Evolutionary conservation across 2,329 filamentous ascomycete genomes (phyloP), one percentile per base, ranked within the genome.

Genomic region (Diaporthe eres): DNA sequence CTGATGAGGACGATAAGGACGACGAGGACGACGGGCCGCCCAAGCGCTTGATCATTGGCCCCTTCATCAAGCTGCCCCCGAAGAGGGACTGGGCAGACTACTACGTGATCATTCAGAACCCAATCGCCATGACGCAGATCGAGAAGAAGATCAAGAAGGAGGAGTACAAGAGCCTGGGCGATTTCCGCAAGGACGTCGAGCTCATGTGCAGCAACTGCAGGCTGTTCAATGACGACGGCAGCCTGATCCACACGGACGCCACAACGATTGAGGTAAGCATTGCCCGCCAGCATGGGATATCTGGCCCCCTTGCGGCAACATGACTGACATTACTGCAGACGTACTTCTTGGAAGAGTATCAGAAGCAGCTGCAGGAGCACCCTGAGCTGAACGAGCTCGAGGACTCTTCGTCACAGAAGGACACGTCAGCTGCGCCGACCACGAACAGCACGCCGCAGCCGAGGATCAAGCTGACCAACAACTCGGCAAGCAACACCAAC

Each of bases 41-140:
- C 58, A 94, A 93, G 80, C 94, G 96, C 65, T 90, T 95, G 72
- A 95, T 98, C 82, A 98, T 98, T 78, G 95, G 96, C 44, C 96
- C 96, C 0, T 99, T 99, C 84, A 90, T 98, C 84, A 96, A 97
- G 82, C 88, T 98, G 44, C 96, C 96, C 1, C 93, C 95, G 55
- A 97, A 95, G 86, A 93, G 93, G 76, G 92, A 96, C 76, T 99
- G 97, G 82, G 94, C 95, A 37, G 96, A 98, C 83, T 99, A 99
- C 87, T 99, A 98, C 83, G 87, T 96, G 82, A 92, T 98, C 84
- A 99, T 99, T 83, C 91, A 93, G 82, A 93, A 93, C 73, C 97
- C 97, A 0, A 98, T 99, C 82, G 96, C 94, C 82, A 98, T 98
- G 94, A 97, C 98, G 80, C 93, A 95, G 83, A 98, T 99, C 81